phyloP scores from a whole-genome alignment of 2,329 filamentous ascomycete species.

The Penicillium sp. region DNA sequence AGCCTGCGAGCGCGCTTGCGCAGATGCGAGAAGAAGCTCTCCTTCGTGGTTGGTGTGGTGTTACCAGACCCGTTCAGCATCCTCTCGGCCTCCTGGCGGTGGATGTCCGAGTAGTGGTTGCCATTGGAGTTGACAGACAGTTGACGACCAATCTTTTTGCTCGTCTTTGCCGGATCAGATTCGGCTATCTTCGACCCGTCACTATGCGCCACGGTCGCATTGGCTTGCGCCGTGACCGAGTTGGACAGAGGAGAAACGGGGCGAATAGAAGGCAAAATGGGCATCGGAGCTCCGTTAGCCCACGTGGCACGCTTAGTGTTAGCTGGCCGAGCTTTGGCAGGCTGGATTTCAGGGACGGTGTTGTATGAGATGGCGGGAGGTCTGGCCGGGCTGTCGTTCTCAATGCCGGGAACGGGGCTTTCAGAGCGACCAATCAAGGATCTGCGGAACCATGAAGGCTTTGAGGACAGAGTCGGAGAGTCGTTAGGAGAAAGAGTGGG shows the following conservation, averaged over 20 bases:
- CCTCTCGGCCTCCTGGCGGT: slow-evolving; percentile 86
- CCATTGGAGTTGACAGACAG: slow-evolving; percentile 87
- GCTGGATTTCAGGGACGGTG: slow-evolving; percentile 42
- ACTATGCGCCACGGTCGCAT: slow-evolving; percentile 59
- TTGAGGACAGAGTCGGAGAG: slow-evolving; percentile 63
- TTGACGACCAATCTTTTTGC: slow-evolving; percentile 93
- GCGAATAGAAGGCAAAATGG: slow-evolving; percentile 88
- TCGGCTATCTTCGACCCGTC: slow-evolving; percentile 39
- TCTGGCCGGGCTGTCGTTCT: slow-evolving; percentile 39
- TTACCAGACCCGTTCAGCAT: slow-evolving; percentile 80
- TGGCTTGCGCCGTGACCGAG: slow-evolving; percentile 84
- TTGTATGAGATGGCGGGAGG: slow-evolving; percentile 45
- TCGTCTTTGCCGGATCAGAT: slow-evolving; percentile 56
- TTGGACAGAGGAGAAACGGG: slow-evolving; percentile 97
- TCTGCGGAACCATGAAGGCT: slow-evolving; percentile 95
- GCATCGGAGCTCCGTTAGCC: slow-evolving; percentile 87
- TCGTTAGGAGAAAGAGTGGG: slow-evolving; percentile 62
- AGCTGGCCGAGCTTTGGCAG: slow-evolving; percentile 55
- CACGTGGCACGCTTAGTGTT: slow-evolving; percentile 85
- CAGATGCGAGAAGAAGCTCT: slow-evolving; percentile 97
- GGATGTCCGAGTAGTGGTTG: slow-evolving; percentile 87
- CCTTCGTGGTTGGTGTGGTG: slow-evolving; percentile 74
- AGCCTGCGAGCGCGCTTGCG: slow-evolving; percentile 89
- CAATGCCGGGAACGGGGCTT: slow-evolving; percentile 59
- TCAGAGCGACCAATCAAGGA: slow-evolving; percentile 83